phyloP scores from a whole-genome alignment of 179 eudicot species.

The Actinidia chinensis region DNA sequence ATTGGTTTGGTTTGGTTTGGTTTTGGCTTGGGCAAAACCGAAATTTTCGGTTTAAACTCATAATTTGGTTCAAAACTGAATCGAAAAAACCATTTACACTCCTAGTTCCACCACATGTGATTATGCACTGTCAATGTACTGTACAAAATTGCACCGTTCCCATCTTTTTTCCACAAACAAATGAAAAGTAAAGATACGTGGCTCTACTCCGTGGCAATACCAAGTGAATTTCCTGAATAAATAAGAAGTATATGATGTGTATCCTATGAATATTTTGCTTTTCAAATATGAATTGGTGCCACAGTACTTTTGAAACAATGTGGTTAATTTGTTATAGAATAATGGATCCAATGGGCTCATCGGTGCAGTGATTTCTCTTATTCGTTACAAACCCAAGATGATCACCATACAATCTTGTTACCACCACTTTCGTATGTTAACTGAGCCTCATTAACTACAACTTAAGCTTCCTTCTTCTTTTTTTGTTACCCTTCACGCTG shows the following conservation, averaged over 20 bases:
- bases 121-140: background rate
- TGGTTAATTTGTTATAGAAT: background rate
- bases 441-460: background rate
- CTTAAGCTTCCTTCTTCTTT: background rate
- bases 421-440: background rate
- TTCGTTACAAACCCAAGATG: background rate
- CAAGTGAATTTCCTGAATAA: background rate
- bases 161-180: background rate
- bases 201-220: background rate
- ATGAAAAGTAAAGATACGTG: background rate
- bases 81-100: background rate
- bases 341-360: background rate
- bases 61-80: background rate
- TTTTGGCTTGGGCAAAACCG: too few species aligned
- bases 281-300: background rate
- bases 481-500: background rate
- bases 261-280: background rate
- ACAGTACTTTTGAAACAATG: background rate
- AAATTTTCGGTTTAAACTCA: too few species aligned
- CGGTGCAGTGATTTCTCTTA: background rate
- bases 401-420: constrained; percentile 1
- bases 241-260: background rate
- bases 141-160: background rate
- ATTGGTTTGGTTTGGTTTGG: too few species aligned
- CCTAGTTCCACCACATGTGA: background rate